These are phyloP conservation scores for Polygonum maritimum DNA, from an alignment of 148 eudicot genomes.

Conservation along the genomic window DNA sequence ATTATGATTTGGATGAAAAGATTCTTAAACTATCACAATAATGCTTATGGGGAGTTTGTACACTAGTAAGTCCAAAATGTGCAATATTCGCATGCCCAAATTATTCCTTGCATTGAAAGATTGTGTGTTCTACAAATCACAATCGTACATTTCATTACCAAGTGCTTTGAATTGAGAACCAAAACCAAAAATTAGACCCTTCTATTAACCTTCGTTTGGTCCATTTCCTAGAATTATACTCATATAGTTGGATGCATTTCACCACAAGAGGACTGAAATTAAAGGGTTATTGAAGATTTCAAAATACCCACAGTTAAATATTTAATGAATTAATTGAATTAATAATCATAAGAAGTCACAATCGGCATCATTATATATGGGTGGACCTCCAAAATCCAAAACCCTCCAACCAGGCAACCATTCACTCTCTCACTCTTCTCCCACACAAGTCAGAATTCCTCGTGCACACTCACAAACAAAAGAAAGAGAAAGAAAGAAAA, in stretches of 20 bases:
- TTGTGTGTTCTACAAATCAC: neutral
- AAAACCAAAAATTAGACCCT: neutral
- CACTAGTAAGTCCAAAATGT: neutral
- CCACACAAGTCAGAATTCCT: neutral
- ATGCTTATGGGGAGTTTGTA: neutral
- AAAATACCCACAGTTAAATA: too few relatives aligned
- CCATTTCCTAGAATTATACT: too few relatives aligned
- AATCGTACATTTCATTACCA: neutral
- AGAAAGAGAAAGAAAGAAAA: neutral
- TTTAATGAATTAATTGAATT: neutral
- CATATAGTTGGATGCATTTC: neutral
- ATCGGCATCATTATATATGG: neutral
- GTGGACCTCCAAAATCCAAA: conserved; percentile 1
- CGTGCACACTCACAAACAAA: too few relatives aligned
- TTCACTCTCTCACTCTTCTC: neutral
- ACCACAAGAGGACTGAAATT: neutral
- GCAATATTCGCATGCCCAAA: neutral
- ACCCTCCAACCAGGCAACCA: neutral
- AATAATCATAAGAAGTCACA: conserved; percentile 8
- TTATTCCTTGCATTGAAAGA: neutral
- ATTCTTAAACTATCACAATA: neutral
- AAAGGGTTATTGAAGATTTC: neutral
- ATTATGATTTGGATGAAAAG: neutral
- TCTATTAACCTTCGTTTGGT: too few relatives aligned
- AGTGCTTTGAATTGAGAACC: neutral